phyloP scores from a whole-genome alignment of 306 rosid species.

The Glycine soja region DNA sequence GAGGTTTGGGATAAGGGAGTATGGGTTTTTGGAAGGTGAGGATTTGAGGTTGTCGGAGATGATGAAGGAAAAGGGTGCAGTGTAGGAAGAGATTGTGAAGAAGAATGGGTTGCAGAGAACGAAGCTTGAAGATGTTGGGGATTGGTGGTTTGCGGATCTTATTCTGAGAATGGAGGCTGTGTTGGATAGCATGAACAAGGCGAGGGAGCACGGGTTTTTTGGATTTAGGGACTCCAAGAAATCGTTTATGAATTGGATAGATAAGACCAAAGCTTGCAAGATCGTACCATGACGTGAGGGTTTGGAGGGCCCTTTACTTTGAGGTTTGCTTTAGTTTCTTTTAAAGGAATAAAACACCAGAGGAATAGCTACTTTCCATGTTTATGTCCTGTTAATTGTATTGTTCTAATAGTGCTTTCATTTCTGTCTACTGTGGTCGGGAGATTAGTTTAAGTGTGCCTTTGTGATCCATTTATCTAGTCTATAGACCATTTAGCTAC shows the following conservation, averaged over 20 bases:
- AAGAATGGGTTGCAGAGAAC: constrained; percentile 53
- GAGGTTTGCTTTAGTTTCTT: not conserved
- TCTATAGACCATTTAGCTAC: not conserved
- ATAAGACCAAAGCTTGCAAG: constrained; percentile 58
- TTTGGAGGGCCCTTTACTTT: too few species aligned
- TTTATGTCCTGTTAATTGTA: not conserved
- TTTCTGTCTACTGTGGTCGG: not conserved
- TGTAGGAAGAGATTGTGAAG: constrained; percentile 71
- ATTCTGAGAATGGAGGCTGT: constrained; percentile 5
- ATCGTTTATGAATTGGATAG: constrained; percentile 59
- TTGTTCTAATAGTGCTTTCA: not conserved
- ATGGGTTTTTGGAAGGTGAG: constrained; percentile 58
- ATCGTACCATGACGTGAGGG: constrained; percentile 57
- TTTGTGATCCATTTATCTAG: too few species aligned
- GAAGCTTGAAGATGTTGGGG: constrained; percentile 62
- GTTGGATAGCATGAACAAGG: constrained; percentile 68
- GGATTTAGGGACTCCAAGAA: constrained; percentile 72
- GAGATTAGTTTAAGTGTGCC: not conserved
- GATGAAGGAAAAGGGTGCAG: constrained; percentile 59
- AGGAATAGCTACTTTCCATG: not conserved
- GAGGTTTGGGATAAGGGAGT: constrained; percentile 61
- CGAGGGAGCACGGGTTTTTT: constrained; percentile 68
- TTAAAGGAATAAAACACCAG: not conserved
- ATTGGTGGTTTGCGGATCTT: constrained; percentile 62
- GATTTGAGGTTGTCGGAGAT: constrained; percentile 51